Evolutionary conservation across 2,329 filamentous ascomycete species (phyloP), one percentile per base, ranked within the genome.

Genomic region (Fusarium guadeloupense): DNA sequence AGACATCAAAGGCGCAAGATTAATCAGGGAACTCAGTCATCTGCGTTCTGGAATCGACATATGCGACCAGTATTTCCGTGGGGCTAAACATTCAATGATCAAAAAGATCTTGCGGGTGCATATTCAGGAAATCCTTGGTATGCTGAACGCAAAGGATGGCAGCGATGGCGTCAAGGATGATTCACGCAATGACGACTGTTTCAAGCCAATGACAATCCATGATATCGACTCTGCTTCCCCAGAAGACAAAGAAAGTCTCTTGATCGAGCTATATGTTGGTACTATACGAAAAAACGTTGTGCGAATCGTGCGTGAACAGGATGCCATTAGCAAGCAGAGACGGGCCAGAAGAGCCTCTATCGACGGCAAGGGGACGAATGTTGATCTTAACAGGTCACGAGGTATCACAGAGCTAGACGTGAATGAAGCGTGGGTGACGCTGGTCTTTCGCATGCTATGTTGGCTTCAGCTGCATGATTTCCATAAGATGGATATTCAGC

Each of bases 381-480:
- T 12, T 10, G 5, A 4, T 5, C 25, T 12, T 12, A 26, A 26
- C 3, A 26, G 2, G 25, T 13, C 25, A 40, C 42, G n/a, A 35
- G 25, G 1, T 17, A 52, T 26, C 2, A 35, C 35, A 1, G 31
- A 53, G 4, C 7, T 25, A 0, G 44, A 59, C 10, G 38, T 62
- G 1, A 68, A 60, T 13, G 63, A 69, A 0, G 68, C 72, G 7
- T 77, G 75, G 75, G 67, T 74, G 16, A 65, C 64, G 4, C 66
- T 77, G n/a, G 63, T 78, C 1, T 76, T 76, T 34, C 60, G 75
- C 9, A 77, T 77, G 75, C 20, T 76, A 5, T 76, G 72, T 34
- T 77, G 76, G 76, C 26, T 77, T 9, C 62, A 74, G 23, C 46
- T 77, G n/a, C 75, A 78, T 45, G 73, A 76, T 38, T 77, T 76